Conservation (phyloP, 2,329 filamentous ascomycete species). For the Diaporthe citri region DNA sequence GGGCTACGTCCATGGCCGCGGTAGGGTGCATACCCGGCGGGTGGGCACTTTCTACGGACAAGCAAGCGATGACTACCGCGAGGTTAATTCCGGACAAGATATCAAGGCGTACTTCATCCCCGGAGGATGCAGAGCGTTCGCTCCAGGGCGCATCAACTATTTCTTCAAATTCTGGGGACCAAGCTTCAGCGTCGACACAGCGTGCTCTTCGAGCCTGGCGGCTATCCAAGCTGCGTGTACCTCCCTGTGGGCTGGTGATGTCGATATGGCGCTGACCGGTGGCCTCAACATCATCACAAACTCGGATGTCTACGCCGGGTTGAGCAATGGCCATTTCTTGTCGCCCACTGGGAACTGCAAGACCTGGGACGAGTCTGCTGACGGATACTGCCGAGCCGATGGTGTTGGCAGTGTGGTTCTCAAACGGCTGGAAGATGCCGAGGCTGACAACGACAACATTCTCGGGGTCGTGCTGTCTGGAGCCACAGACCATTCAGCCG, state of each 20-base stretch:
- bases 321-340: constrained; percentile 75
- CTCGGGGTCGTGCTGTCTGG: constrained; percentile 73
- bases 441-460: constrained; percentile 73
- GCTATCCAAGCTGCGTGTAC: constrained; percentile 70
- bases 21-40: constrained; percentile 66
- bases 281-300: constrained; percentile 76
- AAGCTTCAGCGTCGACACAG: constrained; percentile 55
- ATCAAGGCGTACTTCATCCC: constrained; percentile 69
- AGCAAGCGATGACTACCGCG: constrained; percentile 83
- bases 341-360: constrained; percentile 55
- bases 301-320: constrained; percentile 73
- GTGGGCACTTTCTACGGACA: constrained; percentile 82
- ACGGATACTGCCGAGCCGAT: constrained; percentile 68
- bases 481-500: constrained; percentile 78
- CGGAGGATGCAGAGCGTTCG: constrained; percentile 63
- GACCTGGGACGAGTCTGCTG: constrained; percentile 74
- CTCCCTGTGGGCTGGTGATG: constrained; percentile 73
- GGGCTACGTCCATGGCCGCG: constrained; percentile 72
- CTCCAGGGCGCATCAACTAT: constrained; percentile 62
- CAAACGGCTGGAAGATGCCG: constrained; percentile 61
- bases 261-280: constrained; percentile 75
- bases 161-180: constrained; percentile 56
- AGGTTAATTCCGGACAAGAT: constrained; percentile 79
- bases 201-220: constrained; percentile 55
- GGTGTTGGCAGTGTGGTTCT: constrained; percentile 61